Percentiles rank a stretch among this genome's conserved stretches.
Evolutionary conservation across 2,329 filamentous ascomycete genomes (phyloP).

Genomic region (Lecanosticta acicola): DNA sequence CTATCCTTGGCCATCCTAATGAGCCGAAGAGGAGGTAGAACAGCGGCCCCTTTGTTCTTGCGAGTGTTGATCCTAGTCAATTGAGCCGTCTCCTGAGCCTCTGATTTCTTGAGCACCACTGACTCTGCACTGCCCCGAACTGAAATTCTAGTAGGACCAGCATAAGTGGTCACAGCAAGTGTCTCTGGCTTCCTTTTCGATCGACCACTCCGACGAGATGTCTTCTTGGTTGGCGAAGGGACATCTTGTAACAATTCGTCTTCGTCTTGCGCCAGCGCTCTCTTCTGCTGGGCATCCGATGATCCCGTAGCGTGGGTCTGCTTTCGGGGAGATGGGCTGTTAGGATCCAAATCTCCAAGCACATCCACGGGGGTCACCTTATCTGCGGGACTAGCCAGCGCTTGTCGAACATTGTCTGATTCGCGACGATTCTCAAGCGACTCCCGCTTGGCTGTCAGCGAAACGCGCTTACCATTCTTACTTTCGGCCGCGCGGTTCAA

Average conservation of each 20-base stretch:
- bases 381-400: constrained; percentile 41
- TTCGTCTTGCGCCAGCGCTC: constrained; percentile 11
- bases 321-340: constrained; percentile 40
- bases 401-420: constrained; percentile 43
- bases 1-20: constrained; percentile 33
- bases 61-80: constrained; percentile 45
- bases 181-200: constrained; percentile 20
- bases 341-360: constrained; percentile 44
- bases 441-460: constrained; percentile 33
- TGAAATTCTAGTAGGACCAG: constrained; percentile 38
- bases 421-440: constrained; percentile 45
- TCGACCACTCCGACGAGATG: constrained; percentile 19
- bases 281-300: constrained; percentile 3
- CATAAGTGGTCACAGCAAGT: constrained; percentile 25
- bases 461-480: constrained; percentile 31
- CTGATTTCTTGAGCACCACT: constrained; percentile 44
- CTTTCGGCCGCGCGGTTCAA: constrained; percentile 45
- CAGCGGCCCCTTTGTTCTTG: constrained; percentile 45
- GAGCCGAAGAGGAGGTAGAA: constrained; percentile 41
- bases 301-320: constrained; percentile 3
- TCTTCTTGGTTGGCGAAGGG: constrained; percentile 9
- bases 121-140: constrained; percentile 38
- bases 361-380: constrained; percentile 21
- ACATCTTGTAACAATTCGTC: constrained; percentile 11
- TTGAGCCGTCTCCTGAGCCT: constrained; percentile 44